These are phyloP conservation scores for Pseudogymnoascus sp. DNA, from an alignment of 2,329 filamentous ascomycete genomes.

Conservation along the genomic window DNA sequence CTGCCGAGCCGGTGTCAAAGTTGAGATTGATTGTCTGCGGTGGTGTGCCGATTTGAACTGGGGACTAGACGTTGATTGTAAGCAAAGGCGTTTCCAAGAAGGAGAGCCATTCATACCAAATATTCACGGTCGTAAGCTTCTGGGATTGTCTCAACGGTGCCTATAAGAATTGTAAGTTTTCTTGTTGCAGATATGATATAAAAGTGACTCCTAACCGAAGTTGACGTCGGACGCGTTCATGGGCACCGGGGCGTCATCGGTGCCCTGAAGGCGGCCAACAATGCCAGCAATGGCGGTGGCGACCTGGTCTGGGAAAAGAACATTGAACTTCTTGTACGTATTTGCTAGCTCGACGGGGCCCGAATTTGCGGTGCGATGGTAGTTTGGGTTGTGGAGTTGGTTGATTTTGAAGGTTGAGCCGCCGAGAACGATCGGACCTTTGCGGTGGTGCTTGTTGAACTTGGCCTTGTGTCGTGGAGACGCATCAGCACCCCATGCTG, in stretches of 20 bases:
- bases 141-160: slow-evolving; percentile 9
- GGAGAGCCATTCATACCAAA: not conserved
- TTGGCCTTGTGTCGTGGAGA: not conserved
- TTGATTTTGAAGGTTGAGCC: slow-evolving; percentile 13
- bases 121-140: slow-evolving; percentile 10
- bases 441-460: not conserved
- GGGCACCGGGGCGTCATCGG: slow-evolving; percentile 13
- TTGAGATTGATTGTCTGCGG: slow-evolving; percentile 20
- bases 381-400: slow-evolving; percentile 23
- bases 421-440: not conserved
- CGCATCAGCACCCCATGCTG: slow-evolving; percentile 3
- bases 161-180: not conserved
- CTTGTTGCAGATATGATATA: not conserved
- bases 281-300: slow-evolving; percentile 15
- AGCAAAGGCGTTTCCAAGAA: not conserved
- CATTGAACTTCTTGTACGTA: slow-evolving; percentile 29
- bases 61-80: slow-evolving; percentile 11
- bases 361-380: slow-evolving; percentile 25
- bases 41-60: slow-evolving; percentile 20
- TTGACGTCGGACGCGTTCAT: not conserved
- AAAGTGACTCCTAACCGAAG: slow-evolving; percentile 3
- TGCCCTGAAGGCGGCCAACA: slow-evolving; percentile 3
- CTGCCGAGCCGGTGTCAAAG: slow-evolving; percentile 23
- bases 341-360: slow-evolving; percentile 23
- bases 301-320: slow-evolving; percentile 26